Evolutionary conservation across 352 stramenopile species (phyloP), one percentile per base, ranked within the genome.

Genomic region (Pythium dissotocum): DNA sequence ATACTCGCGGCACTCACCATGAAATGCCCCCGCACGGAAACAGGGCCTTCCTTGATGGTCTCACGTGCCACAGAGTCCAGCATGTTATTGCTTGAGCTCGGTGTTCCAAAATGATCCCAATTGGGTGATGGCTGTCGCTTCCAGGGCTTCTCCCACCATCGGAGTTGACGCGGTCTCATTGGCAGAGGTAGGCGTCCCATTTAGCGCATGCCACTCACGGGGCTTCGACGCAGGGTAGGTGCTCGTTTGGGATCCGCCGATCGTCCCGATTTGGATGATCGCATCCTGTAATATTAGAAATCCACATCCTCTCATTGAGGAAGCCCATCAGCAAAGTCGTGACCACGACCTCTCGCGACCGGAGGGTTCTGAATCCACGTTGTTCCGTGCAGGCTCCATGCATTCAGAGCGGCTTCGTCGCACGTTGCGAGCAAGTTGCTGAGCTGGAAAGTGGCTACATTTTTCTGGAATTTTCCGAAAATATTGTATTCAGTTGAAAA

Each of bases 11-110:
- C 49, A 63, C 42, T 40, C 72, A 91, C 81, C 65, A 91, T 83
- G 28, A 89, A 91, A 40, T 87, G 83, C 6, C 81, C 79, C 7
- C 81, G 83, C 21, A 91, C 81, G 10, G 77, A 65, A 14, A 91
- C 75, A 14, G 75, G 78, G 57, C 83, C 83, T 73, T 88, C 78
- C 59, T 89, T 89, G 66, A 89, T 79, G 30, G 63, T 36, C 21
- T 16, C 32, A 12, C 30, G 9, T 13, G 56, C 40, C 14, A 30
- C 8, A 8, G 48, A 12, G 36, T 61, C 38, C n/a, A 33, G 28
- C 52, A 67, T 67, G 28, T 48, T 44, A 14, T 33, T 59, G 32
- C 32, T 59, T 10, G 35, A 59, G 24, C 8, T 59, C 12, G 44
- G 44, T 21, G 21, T 52, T 52, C 10, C 16, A 30, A 52, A 52